A percentile compares a stretch with the other conserved stretches of the same genome.
Conservation (phyloP, 768 basidiomycete species). For the Kwoniella dejecticola region DNA sequence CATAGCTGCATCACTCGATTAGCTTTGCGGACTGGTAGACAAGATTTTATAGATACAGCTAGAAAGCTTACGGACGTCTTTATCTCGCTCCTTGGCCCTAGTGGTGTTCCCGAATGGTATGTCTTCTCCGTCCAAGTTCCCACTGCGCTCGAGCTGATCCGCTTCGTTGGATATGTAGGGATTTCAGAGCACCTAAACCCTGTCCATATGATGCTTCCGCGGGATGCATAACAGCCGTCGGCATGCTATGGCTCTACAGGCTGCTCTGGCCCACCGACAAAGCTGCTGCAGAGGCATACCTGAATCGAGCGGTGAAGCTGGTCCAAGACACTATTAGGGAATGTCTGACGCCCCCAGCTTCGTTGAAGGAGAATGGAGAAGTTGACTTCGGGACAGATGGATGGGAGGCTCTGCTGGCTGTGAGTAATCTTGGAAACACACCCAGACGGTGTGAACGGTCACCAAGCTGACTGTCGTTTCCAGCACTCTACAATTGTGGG, state of each 20-base stretch:
- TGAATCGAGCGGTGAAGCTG: constrained; percentile 31
- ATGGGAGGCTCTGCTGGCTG: constrained; percentile 46
- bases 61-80: constrained; percentile 41
- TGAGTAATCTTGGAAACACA: constrained; percentile 4
- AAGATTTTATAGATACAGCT: constrained; percentile 40
- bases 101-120: constrained; percentile 44
- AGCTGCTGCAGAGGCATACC: constrained; percentile 34
- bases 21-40: constrained; percentile 42
- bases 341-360: constrained; percentile 33
- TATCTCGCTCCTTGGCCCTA: constrained; percentile 27
- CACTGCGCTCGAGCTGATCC: not conserved
- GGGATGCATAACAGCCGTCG: constrained; percentile 37
- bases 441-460: not conserved
- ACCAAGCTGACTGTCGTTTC: not conserved
- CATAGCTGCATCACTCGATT: too few relatives aligned
- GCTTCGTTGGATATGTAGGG: constrained; percentile 20
- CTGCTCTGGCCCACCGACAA: constrained; percentile 27
- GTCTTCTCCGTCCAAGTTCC: constrained; percentile 1
- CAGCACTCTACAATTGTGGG: constrained; percentile 49
- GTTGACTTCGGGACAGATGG: constrained; percentile 44
- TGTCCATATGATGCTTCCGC: constrained; percentile 48
- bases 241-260: constrained; percentile 38
- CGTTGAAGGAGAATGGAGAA: constrained; percentile 21
- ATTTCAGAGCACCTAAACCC: constrained; percentile 42
- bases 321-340: constrained; percentile 34